Evolutionary conservation across 2,329 filamentous ascomycete genomes (phyloP).

Genomic region (Xylariaceae sp.): DNA sequence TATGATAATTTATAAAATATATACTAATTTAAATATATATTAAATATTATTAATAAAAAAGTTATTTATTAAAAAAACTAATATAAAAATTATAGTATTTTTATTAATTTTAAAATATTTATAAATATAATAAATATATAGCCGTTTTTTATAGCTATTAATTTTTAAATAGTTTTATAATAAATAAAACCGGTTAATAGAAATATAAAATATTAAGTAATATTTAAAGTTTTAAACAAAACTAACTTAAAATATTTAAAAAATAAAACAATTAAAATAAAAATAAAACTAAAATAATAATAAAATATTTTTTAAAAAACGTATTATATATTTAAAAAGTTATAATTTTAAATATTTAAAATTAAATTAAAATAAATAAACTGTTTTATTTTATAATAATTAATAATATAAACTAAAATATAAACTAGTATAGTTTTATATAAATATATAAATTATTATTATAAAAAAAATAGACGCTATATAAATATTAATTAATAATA

Average conservation of each 20-base stretch:
- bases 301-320: neutral
- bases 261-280: neutral
- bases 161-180: slow-evolving; percentile 2
- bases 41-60: neutral
- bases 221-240: neutral
- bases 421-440: neutral
- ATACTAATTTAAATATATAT: neutral
- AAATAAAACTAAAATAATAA: neutral
- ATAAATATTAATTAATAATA: neutral
- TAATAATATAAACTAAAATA: neutral
- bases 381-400: neutral
- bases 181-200: neutral
- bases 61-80: neutral
- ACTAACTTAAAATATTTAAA: neutral
- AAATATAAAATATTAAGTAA: slow-evolving; percentile 1
- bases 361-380: neutral
- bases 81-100: neutral
- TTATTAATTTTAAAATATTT: neutral
- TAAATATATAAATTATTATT: neutral
- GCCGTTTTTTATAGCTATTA: neutral
- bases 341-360: neutral
- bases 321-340: neutral
- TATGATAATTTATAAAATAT: neutral
- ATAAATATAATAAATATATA: slow-evolving; percentile 2
- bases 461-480: neutral